Evolutionary conservation across 2,329 filamentous ascomycete species (phyloP).

Genomic region (Cadophora luteo-olivacea): DNA sequence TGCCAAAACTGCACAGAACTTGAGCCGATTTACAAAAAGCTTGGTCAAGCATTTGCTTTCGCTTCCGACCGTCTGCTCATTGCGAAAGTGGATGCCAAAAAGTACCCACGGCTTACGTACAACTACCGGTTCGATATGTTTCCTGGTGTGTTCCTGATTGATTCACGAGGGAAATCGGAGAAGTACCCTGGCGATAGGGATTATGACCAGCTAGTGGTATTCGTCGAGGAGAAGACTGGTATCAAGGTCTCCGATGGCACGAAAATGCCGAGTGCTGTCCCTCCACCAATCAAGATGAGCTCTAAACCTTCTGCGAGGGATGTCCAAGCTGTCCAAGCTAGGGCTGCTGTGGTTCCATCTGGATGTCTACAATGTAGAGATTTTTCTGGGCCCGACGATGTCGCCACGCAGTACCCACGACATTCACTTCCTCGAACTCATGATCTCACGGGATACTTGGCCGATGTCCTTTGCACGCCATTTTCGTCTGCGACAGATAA

Average conservation of each 20-base stretch:
- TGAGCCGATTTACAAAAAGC: conserved; percentile 84
- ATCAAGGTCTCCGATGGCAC: conserved; percentile 32
- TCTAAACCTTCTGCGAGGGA: conserved; percentile 50
- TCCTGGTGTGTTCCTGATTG: conserved; percentile 96
- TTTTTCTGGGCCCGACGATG: conserved; percentile 80
- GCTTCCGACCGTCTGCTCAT: conserved; percentile 79
- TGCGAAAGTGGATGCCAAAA: conserved; percentile 92
- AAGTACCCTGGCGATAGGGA: conserved; percentile 34
- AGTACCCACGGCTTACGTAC: conserved; percentile 75
- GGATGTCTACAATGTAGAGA: conserved; percentile 86
- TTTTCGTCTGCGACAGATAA: conserved; percentile 89
- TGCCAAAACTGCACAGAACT: conserved; percentile 96
- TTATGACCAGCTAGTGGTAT: conserved; percentile 34
- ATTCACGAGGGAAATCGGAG: conserved; percentile 35
- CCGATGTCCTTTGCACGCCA: conserved; percentile 76
- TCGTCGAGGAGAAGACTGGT: conserved; percentile 39
- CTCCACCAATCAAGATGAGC: conserved; percentile 41
- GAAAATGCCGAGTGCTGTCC: conserved; percentile 31
- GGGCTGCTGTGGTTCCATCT: conserved; percentile 31
- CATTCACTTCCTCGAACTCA: conserved; percentile 67
- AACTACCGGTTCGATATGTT: conserved; percentile 81
- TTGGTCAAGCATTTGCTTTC: conserved; percentile 76
- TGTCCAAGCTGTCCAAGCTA: conserved; percentile 51
- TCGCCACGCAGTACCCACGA: conserved; percentile 79
- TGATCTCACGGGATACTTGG: conserved; percentile 75